Base-by-base conservation (phyloP, 495 filamentous ascomycete genomes). In the Clavariopsis aquatica region DNA sequence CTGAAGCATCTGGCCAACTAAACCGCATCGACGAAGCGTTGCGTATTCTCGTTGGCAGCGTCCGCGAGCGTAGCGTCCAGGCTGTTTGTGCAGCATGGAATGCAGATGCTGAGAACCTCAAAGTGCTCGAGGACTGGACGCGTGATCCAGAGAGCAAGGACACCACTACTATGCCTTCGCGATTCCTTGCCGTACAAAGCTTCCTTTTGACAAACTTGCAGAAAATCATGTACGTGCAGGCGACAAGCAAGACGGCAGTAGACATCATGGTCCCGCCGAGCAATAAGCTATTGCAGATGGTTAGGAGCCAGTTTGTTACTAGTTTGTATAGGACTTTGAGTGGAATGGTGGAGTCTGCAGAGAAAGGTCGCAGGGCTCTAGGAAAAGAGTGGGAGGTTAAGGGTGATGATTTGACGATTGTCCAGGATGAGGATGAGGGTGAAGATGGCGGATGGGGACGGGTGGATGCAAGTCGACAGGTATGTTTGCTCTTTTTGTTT, bases 321-420 rank as follows among this genome's bases (percentile, higher is more conserved):
- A 93, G 91, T 43, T 80, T 98, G 38, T 96, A 96, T 75, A 96
- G 94, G 73, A 87, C 89, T 31, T 78, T 98, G 3, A 91, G 91
- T 69, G 94, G 93, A 2, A 89, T 98, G 83, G 91, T 98, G 0
- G 94, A 97, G 75, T 96, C 94, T 75, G 93, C 94, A 31, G 92
- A 96, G 76, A 85, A 82, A 41, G 80, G 84, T 1, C 72, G 86
- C 1, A 82, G 83, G 56, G 81, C 81, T 56, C 79, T 83, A 31
- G 83, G 84, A 29, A 82, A 80, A 79, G 81, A 78, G 2, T 77
- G 77, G 8, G 86, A 90, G 61, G 71, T 62, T 41, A 77, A 75
- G 51, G 80, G 61, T 12, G 75, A 74, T 57, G 70, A 73, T 47
- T 56, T 75, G 8, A 71, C 64, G 4, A 56, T 73, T 41, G 36